Conservation (phyloP, 768 basidiomycete genomes). For the Collybia mongolica region DNA sequence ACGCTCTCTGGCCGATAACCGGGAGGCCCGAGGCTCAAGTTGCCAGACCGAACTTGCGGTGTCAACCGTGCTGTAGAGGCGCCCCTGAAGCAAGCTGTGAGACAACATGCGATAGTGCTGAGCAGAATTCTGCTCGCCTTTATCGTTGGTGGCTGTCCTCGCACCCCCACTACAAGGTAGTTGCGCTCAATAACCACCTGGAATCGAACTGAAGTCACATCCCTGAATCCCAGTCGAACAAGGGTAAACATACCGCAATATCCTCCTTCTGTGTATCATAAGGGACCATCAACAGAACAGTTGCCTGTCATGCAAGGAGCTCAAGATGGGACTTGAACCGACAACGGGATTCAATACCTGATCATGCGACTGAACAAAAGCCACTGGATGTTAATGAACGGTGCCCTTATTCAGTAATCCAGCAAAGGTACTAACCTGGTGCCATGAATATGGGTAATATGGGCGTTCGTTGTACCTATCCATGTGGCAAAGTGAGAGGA, state of each 20-base stretch:
- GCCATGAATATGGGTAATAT: constrained; percentile 74
- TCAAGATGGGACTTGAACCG: constrained; percentile 7
- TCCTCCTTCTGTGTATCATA: constrained; percentile 72
- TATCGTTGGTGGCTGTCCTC: constrained; percentile 65
- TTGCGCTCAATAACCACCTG: constrained; percentile 75
- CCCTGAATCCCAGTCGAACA: not conserved
- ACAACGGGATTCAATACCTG: constrained; percentile 49
- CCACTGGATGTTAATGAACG: constrained; percentile 11
- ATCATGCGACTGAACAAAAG: constrained; percentile 71
- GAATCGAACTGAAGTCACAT: not conserved
- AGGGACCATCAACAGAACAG: constrained; percentile 72
- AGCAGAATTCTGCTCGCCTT: constrained; percentile 47
- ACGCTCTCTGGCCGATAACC: constrained; percentile 60
- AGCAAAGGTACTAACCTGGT: constrained; percentile 58
- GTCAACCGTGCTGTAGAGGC: constrained; percentile 70
- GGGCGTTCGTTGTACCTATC: constrained; percentile 36
- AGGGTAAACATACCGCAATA: constrained; percentile 42
- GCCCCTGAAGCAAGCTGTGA: constrained; percentile 46
- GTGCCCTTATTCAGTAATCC: constrained; percentile 13
- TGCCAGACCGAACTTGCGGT: constrained; percentile 73
- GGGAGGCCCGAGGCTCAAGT: constrained; percentile 64
- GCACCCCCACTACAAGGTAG: constrained; percentile 71
- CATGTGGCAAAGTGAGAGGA: constrained; percentile 23
- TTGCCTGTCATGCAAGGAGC: constrained; percentile 49
- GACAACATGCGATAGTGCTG: not conserved